These are phyloP conservation scores for Aspergillus fischeri DNA, from an alignment of 2,329 filamentous ascomycete genomes.

Conservation along the genomic window DNA sequence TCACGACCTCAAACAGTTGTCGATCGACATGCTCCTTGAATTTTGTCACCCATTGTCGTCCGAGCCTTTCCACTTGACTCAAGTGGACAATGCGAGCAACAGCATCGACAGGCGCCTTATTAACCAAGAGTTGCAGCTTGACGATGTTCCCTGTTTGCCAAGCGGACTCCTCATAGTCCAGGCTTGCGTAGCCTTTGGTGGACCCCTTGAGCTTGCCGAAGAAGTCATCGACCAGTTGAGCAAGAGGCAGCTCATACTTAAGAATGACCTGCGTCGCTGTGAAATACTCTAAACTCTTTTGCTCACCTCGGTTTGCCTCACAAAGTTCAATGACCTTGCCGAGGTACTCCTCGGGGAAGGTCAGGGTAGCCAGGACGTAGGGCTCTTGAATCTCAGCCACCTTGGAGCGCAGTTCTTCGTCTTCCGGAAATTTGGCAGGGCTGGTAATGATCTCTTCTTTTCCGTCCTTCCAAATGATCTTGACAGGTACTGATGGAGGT, in stretches of 20 bases:
- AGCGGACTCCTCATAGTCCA: slow-evolving; percentile 95
- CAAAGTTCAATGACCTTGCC: slow-evolving; percentile 94
- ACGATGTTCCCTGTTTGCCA: slow-evolving; percentile 76
- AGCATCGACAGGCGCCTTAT: slow-evolving; percentile 88
- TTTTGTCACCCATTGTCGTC: slow-evolving; percentile 83
- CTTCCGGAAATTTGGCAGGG: slow-evolving; percentile 81
- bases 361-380: slow-evolving; percentile 79
- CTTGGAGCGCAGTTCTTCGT: slow-evolving; percentile 52
- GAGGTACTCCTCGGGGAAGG: slow-evolving; percentile 88
- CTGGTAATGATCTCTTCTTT: slow-evolving; percentile 75
- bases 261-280: slow-evolving; percentile 88
- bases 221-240: slow-evolving; percentile 91
- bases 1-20: slow-evolving; percentile 96
- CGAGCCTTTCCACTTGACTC: slow-evolving; percentile 75
- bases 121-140: slow-evolving; percentile 90
- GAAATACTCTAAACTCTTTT: slow-evolving; percentile 87
- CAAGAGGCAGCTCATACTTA: slow-evolving; percentile 82
- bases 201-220: slow-evolving; percentile 93
- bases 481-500: slow-evolving; percentile 89
- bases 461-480: slow-evolving; percentile 75
- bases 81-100: slow-evolving; percentile 85
- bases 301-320: slow-evolving; percentile 80
- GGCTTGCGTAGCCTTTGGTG: slow-evolving; percentile 90
- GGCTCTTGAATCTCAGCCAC: slow-evolving; percentile 65
- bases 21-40: slow-evolving; percentile 96